phyloP scores from a whole-genome alignment of 2,329 filamentous ascomycete genomes.

The Amphichorda felina region DNA sequence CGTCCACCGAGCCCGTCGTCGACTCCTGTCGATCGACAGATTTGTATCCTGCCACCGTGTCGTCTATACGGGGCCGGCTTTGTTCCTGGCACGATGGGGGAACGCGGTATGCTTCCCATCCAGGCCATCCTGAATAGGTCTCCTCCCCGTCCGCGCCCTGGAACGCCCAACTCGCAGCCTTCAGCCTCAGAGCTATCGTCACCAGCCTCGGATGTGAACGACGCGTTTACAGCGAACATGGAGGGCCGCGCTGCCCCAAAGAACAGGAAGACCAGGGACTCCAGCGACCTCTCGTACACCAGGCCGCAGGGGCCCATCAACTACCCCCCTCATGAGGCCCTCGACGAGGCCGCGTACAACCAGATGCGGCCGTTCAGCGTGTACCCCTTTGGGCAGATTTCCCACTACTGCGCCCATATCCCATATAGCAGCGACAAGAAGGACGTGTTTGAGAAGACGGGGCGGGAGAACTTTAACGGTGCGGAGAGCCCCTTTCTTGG shows the following conservation, averaged over 20 bases:
- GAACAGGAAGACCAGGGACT: conserved; percentile 34
- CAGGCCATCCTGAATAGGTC: conserved; percentile 3
- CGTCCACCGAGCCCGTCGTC: no score
- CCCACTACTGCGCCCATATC: conserved; percentile 59
- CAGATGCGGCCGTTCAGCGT: conserved; percentile 55
- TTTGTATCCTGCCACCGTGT: neutral
- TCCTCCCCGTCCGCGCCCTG: neutral
- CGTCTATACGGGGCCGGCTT: no score
- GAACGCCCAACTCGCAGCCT: neutral
- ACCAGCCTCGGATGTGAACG: conserved; percentile 2
- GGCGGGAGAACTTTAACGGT: conserved; percentile 84
- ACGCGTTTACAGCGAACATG: neutral
- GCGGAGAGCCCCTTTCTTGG: conserved; percentile 14
- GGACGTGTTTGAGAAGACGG: conserved; percentile 74
- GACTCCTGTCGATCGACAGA: no score
- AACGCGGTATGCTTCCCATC: conserved; percentile 3
- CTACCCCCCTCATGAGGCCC: conserved; percentile 61
- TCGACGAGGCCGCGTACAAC: conserved; percentile 42
- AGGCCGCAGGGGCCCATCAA: conserved; percentile 56
- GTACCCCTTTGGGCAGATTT: conserved; percentile 51
- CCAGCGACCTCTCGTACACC: conserved; percentile 31
- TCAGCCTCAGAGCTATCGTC: conserved; percentile 4
- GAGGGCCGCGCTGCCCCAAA: conserved; percentile 1
- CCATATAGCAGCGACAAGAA: conserved; percentile 95
- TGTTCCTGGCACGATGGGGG: conserved; percentile 1